Percentiles rank a stretch among this genome's conserved stretches.
Evolutionary conservation across 495 filamentous ascomycete species (phyloP).

Genomic region (Durotheca rogersii): DNA sequence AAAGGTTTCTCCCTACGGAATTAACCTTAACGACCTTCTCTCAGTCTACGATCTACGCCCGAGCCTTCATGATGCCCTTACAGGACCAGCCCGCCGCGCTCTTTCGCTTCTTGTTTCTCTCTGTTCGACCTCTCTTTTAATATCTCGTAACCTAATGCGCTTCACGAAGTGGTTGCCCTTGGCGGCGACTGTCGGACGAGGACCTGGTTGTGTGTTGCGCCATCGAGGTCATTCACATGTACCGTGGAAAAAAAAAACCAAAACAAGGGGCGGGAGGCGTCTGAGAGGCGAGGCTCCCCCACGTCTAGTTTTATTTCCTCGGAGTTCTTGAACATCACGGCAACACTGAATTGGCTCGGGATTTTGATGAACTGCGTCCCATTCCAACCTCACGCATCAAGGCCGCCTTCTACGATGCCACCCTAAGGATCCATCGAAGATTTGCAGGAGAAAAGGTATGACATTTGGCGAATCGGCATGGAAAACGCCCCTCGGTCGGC

Average conservation of each 20-base stretch:
- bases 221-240: conserved; percentile 15
- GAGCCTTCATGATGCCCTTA: conserved; percentile 49
- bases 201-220: conserved; percentile 19
- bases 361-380: conserved; percentile 28
- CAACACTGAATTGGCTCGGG: conserved; percentile 42
- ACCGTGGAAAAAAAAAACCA: conserved; percentile 22
- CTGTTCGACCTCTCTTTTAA: conserved; percentile 49
- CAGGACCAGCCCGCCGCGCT: conserved; percentile 51
- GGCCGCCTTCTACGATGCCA: conserved; percentile 12
- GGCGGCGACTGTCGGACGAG: conserved; percentile 14
- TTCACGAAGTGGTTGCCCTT: conserved; percentile 28
- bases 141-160: conserved; percentile 47
- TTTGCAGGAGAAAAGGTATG: conserved; percentile 23
- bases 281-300: conserved; percentile 28
- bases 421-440: conserved; percentile 2
- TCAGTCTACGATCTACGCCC: conserved; percentile 47
- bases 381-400: conserved; percentile 19
- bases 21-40: conserved; percentile 34
- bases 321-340: conserved; percentile 43
- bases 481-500: conserved; percentile 22
- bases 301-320: conserved; percentile 29
- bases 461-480: conserved; percentile 32
- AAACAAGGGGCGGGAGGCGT: conserved; percentile 30
- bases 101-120: conserved; percentile 46
- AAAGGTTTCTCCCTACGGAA: conserved; percentile 99